Evolutionary conservation across 257 asterid genomes (phyloP), one percentile per base, ranked within the genome.

Genomic region (Przewalskia tangutica): DNA sequence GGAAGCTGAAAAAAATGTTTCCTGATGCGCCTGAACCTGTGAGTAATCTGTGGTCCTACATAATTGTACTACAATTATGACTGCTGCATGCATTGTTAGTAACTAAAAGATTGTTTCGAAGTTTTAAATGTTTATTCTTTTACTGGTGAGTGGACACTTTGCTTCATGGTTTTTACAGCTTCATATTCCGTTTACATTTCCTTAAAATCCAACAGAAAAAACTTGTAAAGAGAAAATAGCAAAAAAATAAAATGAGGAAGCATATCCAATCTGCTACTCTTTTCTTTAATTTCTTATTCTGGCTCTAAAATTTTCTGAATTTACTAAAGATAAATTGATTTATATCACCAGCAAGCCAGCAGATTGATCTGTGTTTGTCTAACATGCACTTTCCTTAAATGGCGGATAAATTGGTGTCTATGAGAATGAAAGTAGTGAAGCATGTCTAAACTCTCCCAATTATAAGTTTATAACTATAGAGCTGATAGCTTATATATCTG

Each of bases 21-120:
- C 95, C 98, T 13, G 84, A 88, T 73, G 99, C 97, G 48, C 89
- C 88, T 60, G 88, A 89, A n/a, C 99, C 99, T 23, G 99, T 95
- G 91, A 90, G 98, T 88, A 32, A 51, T 67, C 60, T 2, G 2
- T 10, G 58, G n/a, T 44, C 38, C 38, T 44, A 20, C 38, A 10
- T 18, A 18, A 70, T 70, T 70, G 38, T 70, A 70, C 27, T 44
- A 10, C 40, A 2, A 12, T n/a, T 42, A 9, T 44, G 18, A 70
- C 78, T 10, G 38, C 56, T 70, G 78, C 78, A 44, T 44, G 56
- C 77, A 70, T 42, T 42, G 0, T 70, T 70, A 70, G 10, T 70
- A 42, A 11, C 58, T 44, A 70, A 70, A 17, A 42, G 32, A 67
- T 67, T 42, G 34, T 14, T 40, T n/a, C 7, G 53, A 67, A 8